These are phyloP conservation scores for Exophiala sideris DNA, from an alignment of 2,329 filamentous ascomycete genomes.

Conservation along the genomic window DNA sequence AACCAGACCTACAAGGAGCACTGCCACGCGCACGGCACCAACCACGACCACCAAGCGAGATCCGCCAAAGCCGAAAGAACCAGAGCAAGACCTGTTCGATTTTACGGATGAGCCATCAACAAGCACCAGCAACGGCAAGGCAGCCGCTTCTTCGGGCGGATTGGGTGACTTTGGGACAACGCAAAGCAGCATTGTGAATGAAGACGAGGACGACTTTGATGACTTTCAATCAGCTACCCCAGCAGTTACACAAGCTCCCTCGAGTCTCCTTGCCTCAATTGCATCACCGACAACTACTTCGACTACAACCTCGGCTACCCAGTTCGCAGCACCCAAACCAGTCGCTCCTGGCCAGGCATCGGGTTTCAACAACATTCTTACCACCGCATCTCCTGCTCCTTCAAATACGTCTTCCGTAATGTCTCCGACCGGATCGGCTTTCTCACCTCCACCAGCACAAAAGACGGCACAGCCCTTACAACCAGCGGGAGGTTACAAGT, in stretches of 20 bases:
- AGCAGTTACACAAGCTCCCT: slow-evolving; percentile 35
- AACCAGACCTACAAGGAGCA: slow-evolving; percentile 39
- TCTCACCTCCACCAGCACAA: slow-evolving; percentile 40
- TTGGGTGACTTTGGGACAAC: slow-evolving; percentile 43
- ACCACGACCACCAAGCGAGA: slow-evolving; percentile 38
- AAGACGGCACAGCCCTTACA: slow-evolving; percentile 47
- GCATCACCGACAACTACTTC: slow-evolving; percentile 47
- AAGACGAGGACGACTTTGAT: slow-evolving; percentile 90
- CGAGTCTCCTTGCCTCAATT: slow-evolving; percentile 39
- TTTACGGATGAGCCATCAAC: slow-evolving; percentile 71
- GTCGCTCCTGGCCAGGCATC: slow-evolving; percentile 77
- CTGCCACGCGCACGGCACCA: slow-evolving; percentile 19
- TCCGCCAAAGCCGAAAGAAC: slow-evolving; percentile 68
- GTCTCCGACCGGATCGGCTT: slow-evolving; percentile 56
- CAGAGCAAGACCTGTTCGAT: slow-evolving; percentile 88
- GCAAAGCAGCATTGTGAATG: slow-evolving; percentile 45
- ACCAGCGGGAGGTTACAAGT: slow-evolving; percentile 61
- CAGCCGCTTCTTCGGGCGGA: slow-evolving; percentile 40
- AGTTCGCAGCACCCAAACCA: slow-evolving; percentile 79
- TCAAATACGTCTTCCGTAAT: slow-evolving; percentile 54
- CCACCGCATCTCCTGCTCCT: slow-evolving; percentile 57
- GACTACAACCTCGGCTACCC: slow-evolving; percentile 53
- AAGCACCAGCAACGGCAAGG: slow-evolving; percentile 43
- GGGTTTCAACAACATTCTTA: slow-evolving; percentile 75
- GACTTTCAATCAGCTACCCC: slow-evolving; percentile 88